These are phyloP conservation scores for Fraxinus dipetala DNA, from an alignment of 305 asterid genomes.

Conservation along the genomic window DNA sequence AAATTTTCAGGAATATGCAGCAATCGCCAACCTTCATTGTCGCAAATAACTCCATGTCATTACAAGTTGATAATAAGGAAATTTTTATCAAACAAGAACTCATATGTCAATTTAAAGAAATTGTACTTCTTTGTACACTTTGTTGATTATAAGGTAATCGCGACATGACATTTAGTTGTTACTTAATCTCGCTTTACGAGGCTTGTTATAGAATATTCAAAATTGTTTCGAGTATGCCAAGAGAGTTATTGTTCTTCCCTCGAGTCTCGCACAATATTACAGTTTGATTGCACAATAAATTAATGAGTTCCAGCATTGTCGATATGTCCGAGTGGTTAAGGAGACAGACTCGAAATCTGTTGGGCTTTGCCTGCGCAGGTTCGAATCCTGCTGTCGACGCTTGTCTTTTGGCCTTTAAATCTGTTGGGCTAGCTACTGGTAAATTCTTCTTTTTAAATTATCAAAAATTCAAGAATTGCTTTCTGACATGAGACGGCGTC, in stretches of 20 bases:
- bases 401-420: neutral
- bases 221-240: too few species aligned
- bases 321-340: constrained; percentile 99
- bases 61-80: neutral
- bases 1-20: neutral
- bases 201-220: too few species aligned
- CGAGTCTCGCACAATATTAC: too few species aligned
- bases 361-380: constrained; percentile 99
- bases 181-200: too few species aligned
- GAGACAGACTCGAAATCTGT: constrained; percentile 99
- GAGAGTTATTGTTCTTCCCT: too few species aligned
- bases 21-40: neutral
- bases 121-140: neutral
- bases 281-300: too few species aligned
- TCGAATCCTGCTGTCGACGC: constrained; percentile 99
- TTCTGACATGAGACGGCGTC: neutral
- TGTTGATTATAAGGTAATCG: too few species aligned
- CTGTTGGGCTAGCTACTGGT: neutral
- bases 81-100: neutral
- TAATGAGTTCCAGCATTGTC: constrained; percentile 18
- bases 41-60: neutral
- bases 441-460: neutral
- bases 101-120: neutral
- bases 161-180: too few species aligned
- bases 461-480: neutral